phyloP scores from a whole-genome alignment of 1,284 basidiomycete species.

The Peniophora sp. region DNA sequence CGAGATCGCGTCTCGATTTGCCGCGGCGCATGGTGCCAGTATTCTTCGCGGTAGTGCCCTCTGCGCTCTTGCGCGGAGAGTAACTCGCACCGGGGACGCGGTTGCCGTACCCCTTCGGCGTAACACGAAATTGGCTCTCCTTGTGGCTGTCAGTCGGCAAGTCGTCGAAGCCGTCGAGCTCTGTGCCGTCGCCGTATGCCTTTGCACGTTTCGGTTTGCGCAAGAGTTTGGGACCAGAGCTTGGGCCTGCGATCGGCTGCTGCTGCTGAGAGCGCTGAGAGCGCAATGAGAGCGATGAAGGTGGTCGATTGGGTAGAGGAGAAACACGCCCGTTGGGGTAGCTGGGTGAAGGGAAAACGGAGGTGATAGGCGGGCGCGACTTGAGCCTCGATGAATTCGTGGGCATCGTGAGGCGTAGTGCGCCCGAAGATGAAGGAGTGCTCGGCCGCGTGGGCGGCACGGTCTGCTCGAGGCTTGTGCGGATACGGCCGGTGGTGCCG shows the following conservation, averaged over 20 bases:
- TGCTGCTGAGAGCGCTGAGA: slow-evolving; percentile 7
- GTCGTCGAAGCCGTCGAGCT: slow-evolving; percentile 88
- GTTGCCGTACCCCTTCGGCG: slow-evolving; percentile 58
- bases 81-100: slow-evolving; percentile 50
- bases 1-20: slow-evolving; percentile 27
- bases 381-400: slow-evolving; percentile 63
- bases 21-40: slow-evolving; percentile 36
- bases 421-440: slow-evolving; percentile 68
- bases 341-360: slow-evolving; percentile 51
- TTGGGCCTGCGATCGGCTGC: slow-evolving; percentile 21
- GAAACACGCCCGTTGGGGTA: slow-evolving; percentile 39
- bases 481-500: slow-evolving; percentile 49
- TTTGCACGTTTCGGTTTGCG: slow-evolving; percentile 66
- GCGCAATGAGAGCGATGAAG: slow-evolving; percentile 37
- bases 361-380: slow-evolving; percentile 63
- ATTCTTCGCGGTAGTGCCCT: slow-evolving; percentile 30
- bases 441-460: slow-evolving; percentile 71
- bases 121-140: slow-evolving; percentile 62
- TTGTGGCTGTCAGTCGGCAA: slow-evolving; percentile 80
- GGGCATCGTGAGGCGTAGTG: slow-evolving; percentile 80
- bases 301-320: slow-evolving; percentile 42
- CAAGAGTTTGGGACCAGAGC: slow-evolving; percentile 55
- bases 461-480: slow-evolving; percentile 46
- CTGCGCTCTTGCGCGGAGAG: slow-evolving; percentile 21
- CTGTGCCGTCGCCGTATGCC: slow-evolving; percentile 87